Percentiles rank a stretch among this genome's conserved stretches.
These are phyloP conservation scores for Phytophthora multivora DNA, from an alignment of 352 stramenopile genomes.

Conservation along the genomic window DNA sequence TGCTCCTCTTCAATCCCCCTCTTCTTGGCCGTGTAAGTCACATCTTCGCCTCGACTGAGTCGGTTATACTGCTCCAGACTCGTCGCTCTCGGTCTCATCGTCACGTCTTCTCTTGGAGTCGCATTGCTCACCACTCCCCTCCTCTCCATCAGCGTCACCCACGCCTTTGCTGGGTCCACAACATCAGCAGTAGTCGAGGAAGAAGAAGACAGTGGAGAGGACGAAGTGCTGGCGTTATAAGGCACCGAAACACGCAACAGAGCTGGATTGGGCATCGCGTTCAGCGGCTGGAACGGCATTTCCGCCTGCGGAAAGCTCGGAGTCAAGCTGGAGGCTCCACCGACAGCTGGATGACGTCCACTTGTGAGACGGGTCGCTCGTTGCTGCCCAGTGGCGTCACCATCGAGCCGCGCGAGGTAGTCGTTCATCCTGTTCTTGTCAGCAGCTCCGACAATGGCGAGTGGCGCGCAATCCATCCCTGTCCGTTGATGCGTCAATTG, in stretches of 20 bases:
- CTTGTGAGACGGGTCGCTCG: constrained; percentile 8
- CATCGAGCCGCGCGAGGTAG: constrained; percentile 1
- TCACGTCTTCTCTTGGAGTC: not conserved
- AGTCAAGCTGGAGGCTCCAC: not conserved
- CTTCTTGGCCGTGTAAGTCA: constrained; percentile 7
- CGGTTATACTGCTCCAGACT: constrained; percentile 10
- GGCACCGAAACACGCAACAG: not conserved
- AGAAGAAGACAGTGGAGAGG: constrained; percentile 20
- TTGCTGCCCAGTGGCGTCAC: constrained; percentile 5
- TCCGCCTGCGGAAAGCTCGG: constrained; percentile 19
- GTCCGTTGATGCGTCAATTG: constrained; percentile 3
- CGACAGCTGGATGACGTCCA: not conserved
- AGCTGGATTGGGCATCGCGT: constrained; percentile 3
- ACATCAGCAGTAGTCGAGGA: constrained; percentile 16
- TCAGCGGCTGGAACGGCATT: constrained; percentile 10
- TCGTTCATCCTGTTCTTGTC: constrained; percentile 3
- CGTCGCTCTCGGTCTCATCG: not conserved
- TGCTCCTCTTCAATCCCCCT: constrained; percentile 1
- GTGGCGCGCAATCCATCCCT: constrained; percentile 19
- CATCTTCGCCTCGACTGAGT: constrained; percentile 3
- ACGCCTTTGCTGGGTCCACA: constrained; percentile 11
- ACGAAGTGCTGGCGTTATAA: constrained; percentile 13
- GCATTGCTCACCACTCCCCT: not conserved
- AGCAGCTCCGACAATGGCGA: constrained; percentile 1
- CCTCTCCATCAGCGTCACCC: constrained; percentile 22